Percentiles rank a stretch among this genome's conserved stretches.
Conservation (phyloP, 1,139 yeast species). For the Kodamaea sp. region DNA sequence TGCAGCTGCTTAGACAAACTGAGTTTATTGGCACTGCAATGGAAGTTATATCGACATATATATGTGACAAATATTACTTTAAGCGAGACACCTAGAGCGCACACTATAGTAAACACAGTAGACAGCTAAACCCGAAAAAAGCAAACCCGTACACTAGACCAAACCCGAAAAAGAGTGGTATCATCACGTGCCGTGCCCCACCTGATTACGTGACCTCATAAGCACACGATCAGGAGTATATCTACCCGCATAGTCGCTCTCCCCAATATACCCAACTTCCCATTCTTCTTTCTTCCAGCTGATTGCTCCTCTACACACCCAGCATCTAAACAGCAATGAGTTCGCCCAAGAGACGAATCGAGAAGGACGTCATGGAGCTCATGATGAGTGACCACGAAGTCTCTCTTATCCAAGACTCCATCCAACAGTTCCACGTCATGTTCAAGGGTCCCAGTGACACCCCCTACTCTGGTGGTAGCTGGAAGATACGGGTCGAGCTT, state of each 20-base stretch:
- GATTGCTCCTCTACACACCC: too few species aligned
- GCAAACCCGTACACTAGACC: too few species aligned
- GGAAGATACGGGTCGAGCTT: conserved; percentile 91
- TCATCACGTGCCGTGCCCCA: too few species aligned
- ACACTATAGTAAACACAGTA: too few species aligned
- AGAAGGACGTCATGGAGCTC: conserved; percentile 95
- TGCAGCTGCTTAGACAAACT: too few species aligned
- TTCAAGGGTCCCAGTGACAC: conserved; percentile 87
- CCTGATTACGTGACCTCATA: not conserved
- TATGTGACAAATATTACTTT: too few species aligned
- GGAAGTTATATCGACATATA: too few species aligned
- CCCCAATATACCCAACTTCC: not conserved
- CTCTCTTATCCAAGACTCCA: conserved; percentile 77
- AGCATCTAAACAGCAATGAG: too few species aligned
- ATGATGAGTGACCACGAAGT: conserved; percentile 96
- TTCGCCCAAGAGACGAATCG: conserved; percentile 85
- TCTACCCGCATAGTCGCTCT: not conserved
- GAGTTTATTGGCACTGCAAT: too few species aligned
- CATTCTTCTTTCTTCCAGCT: not conserved
- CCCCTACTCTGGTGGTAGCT: conserved; percentile 86
- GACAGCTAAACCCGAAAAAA: too few species aligned
- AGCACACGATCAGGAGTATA: not conserved
- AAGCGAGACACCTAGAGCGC: too few species aligned
- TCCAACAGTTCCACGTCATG: conserved; percentile 87
- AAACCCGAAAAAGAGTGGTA: too few species aligned